Base-by-base conservation (phyloP, 2,329 filamentous ascomycete genomes). In the Sporothrix phasma region DNA sequence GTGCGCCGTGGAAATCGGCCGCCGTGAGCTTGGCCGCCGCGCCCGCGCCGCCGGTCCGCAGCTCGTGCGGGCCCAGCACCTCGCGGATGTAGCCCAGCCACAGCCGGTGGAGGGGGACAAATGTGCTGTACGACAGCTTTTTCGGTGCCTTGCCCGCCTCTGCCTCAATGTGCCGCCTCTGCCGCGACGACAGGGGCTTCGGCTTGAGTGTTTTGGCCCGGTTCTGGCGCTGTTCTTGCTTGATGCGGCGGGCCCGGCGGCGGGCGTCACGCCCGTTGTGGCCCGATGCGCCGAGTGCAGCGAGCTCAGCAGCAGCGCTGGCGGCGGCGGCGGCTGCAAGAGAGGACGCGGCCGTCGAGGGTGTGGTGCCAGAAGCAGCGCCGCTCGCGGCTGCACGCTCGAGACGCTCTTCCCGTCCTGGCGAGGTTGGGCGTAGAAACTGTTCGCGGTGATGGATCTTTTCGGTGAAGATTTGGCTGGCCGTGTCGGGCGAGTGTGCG, bases 1-100 rank as follows among this genome's bases (percentile, higher is more conserved):
- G 79, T 17, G 93, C 92, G 1, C 94, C 94, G 73, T 97, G 92
- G 71, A 92, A 93, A 75, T 99, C 94, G 1, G 92, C 93, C 64
- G 88, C 90, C 51, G 84, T 86, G 39, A 99, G 77, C 74, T 94
- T 89, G 4, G 88, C 88, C 5, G 87, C 89, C 2, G 87, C 82
- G 5, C 75, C 76, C 3, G 83, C 77, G 0, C 83, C 84, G 19
- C 87, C 80, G 0, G 78, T 77, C 67, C 80, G 80, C 2, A 85
- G 73, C 66, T 84, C 81, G 63, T 84, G 72, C 15, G 67, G 47
- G 5, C 88, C 88, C 1, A 97, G 76, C 0, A 97, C 78, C 69
- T 97, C 92, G 62, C 86, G 84, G 71, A 94, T 88, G 75, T 99
- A 99, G 3, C 84, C 86, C 43, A 86, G 76, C 94, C 94, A 99